Evolutionary conservation across 106 monocot genomes (phyloP), one percentile per base, ranked within the genome.

Genomic region (Dioscorea zingiberensis): DNA sequence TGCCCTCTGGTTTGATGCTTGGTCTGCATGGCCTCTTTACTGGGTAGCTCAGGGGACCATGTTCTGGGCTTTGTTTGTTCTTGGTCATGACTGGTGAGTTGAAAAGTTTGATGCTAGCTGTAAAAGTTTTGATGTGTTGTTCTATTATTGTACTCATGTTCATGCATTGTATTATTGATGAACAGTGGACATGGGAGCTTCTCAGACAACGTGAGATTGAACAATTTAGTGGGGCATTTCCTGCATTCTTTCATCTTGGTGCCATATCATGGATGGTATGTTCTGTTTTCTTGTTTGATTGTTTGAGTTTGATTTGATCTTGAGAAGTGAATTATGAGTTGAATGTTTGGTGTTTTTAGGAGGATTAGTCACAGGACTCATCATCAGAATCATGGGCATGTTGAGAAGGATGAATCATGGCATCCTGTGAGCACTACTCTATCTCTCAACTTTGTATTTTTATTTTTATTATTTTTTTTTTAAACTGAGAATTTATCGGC

Each of bases 181-280:
- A n/a, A 10, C 78, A 93, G 93, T 76, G 88, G 93, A 18, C 93
- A 93, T 76, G 93, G 93, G 56, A 93, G 93, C 76, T 93, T 93
- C 71, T 93, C 93, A 2, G 69, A 73, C 51, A 71, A 65, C 38
- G 47, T 24, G 26, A 80, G 21, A 28, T 56, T 93, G 60, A 93
- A 93, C 63, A 83, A 44, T 63, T 55, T 85, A 16, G 83, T 88
- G 16, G 93, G 93, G 6, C 93, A 93, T 44, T 27, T 93, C 13
- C 75, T 93, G 14, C 93, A 93, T 63, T 77, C 79, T 3, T 73
- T 48, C 57, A 85, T 93, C 61, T 75, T 93, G 30, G 87, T 93
- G 13, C 87, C 92, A 25, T 93, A 87, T 29, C 79, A 93, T 78
- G 92, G 92, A 68, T 93, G 77, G 77, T 78, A 54, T 28, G 49